Percentiles rank a stretch among this genome's conserved stretches.
Conservation (phyloP, 345 rosid genomes). For the Corchorus olitorius region DNA sequence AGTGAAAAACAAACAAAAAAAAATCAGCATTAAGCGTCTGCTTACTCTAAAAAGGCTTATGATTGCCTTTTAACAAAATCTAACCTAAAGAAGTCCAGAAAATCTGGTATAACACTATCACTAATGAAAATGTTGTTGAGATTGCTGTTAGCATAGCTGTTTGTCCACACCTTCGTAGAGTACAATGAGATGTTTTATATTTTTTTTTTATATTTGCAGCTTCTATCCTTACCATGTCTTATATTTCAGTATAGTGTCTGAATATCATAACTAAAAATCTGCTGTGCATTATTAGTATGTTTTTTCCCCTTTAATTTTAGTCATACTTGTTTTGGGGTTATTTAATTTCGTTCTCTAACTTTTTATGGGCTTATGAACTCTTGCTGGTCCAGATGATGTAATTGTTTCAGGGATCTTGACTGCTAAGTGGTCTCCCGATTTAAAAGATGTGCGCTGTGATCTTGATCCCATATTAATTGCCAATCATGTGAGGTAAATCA, state of each 20-base stretch:
- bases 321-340: constrained; percentile 3
- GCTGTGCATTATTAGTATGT: neutral
- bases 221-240: neutral
- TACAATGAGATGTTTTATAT: neutral
- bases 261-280: constrained; percentile 2
- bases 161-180: neutral
- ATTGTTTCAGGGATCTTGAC: constrained; percentile 85
- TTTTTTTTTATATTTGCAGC: constrained; percentile 2
- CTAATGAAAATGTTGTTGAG: neutral
- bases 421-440: constrained; percentile 92
- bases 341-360: neutral
- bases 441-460: constrained; percentile 90
- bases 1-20: neutral
- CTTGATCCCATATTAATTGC: constrained; percentile 89
- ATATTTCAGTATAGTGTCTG: neutral
- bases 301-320: neutral
- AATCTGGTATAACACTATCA: neutral
- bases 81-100: neutral
- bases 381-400: constrained; percentile 67
- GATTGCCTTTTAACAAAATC: neutral
- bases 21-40: neutral
- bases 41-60: neutral
- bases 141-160: neutral
- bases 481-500: constrained; percentile 74
- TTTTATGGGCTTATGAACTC: constrained; percentile 1